Base-by-base conservation (phyloP, 202 grass and related monocot species). In the Panicum virgatum region DNA sequence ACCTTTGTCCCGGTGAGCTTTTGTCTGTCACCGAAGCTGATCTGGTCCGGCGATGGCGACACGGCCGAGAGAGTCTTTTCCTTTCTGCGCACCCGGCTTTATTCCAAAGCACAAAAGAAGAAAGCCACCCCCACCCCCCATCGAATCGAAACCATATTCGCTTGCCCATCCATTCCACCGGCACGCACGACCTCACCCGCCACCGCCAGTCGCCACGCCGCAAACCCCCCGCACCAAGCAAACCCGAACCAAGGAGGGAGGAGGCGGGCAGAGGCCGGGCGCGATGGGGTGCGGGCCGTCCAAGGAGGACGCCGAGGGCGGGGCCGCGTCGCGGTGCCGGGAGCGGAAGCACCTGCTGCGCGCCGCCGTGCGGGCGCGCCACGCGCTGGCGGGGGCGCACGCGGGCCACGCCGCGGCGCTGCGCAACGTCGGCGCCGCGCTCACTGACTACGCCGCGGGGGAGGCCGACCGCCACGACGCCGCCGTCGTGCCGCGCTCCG, bases 261-360 rank as follows among this genome's bases (percentile, higher is more conserved):
- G 2, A 30, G n/a, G n/a, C n/a, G n/a, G n/a, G n/a, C 3, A 34
- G 32, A 34, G 32, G 32, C 32, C 32, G 32, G 3, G 68, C 19
- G 44, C 64, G 22, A 98, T 98, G 96, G 96, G 96, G 37, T 98
- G 96, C 72, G 87, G 62, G 1, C 89, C 50, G 62, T 98, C 92
- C 8, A 93, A 87, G 85, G 89, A 93, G 78, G 90, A 96, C 75
- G 82, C 85, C 38, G 92, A 96, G n/a, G 91, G 89, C 71, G 52
- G 92, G 44, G 59, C 85, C 0, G 89, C 82, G 68, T 61, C 81
- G 52, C 84, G 90, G 38, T 98, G 92, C 89, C 85, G 78, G 80
- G 87, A 93, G 47, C 89, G 87, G 45, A 98, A 96, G 79, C 65
- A 69, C 25, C 85, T 85, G n/a, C 88, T 96, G 64, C 46, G 74